Base-by-base conservation (phyloP, 768 basidiomycete genomes). In the Porphyrellus cyaneotinctus region DNA sequence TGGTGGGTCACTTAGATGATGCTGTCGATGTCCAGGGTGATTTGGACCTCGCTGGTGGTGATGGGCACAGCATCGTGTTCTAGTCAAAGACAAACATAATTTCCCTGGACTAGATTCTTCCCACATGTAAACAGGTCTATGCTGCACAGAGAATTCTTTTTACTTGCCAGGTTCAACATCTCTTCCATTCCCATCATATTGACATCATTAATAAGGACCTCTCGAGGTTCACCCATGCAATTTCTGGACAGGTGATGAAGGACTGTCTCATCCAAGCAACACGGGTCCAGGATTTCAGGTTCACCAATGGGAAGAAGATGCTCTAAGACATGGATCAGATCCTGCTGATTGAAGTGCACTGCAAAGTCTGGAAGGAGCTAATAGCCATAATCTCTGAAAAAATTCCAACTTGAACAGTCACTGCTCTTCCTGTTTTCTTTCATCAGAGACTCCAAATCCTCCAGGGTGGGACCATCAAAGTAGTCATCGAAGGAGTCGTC, bases 121-220 rank as follows among this genome's bases (percentile, higher is more conserved):
- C 54, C 49, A 9, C 49, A 31, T 1, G 51, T n/a, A 4, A 55
- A 55, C 3, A 47, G 32, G 0, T 51, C 33, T 6, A 43, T 36
- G 22, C 49, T 51, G 0, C 0, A 7, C 1, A 24, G 4, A 1
- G 53, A 54, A 26, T 50, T 54, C 31, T 28, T 44, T 0, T 31
- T 1, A 0, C 54, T 26, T 14, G 49, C 41, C 0, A 51, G 4
- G 0, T 9, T 20, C 22, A 55, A 6, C n/a, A 55, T 43, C 0
- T 55, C 49, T 9, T 6, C 11, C 49, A 51, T 51, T n/a, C 54
- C 49, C 49, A 51, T 51, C 3, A 55, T 32, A 10, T 51, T 49
- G 0, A 24, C 43, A 9, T 55, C 54, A 12, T 51, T 3, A 0
- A 51, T 11, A 0, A 18, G 11, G 15, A 54, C 49, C 9, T 51